Conservation (phyloP, 345 rosid genomes). For the Orychophragmus violaceus region DNA sequence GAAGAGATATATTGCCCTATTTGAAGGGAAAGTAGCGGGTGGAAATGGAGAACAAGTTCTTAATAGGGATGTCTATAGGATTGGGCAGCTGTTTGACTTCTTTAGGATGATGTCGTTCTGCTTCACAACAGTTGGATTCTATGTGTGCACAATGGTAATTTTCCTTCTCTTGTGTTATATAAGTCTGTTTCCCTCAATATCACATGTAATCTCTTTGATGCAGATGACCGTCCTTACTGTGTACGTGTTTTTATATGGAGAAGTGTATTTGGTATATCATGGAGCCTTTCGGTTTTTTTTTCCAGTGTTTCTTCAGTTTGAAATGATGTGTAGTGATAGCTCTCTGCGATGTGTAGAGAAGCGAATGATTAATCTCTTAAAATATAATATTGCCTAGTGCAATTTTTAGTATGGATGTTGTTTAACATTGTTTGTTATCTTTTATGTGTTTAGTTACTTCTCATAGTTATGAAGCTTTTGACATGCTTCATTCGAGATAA, state of each 20-base stretch:
- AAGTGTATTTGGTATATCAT: slow-evolving; percentile 77
- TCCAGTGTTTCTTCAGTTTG: neutral
- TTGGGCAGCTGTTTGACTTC: slow-evolving; percentile 96
- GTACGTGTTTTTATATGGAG: slow-evolving; percentile 85
- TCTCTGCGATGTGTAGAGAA: neutral
- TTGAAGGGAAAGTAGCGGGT: slow-evolving; percentile 98
- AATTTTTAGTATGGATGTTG: neutral
- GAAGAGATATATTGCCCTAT: slow-evolving; percentile 98
- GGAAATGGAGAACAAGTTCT: slow-evolving; percentile 99
- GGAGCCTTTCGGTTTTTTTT: neutral
- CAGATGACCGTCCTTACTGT: slow-evolving; percentile 99
- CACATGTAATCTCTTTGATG: slow-evolving; percentile 32
- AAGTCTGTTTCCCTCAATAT: neutral
- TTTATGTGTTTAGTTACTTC: neutral
- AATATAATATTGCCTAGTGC: slow-evolving; percentile 5
- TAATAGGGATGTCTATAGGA: slow-evolving; percentile 89
- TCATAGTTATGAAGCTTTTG: neutral
- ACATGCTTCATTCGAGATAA: neutral
- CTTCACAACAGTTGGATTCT: slow-evolving; percentile 93
- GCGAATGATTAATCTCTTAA: neutral
- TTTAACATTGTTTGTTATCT: neutral
- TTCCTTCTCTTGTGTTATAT: slow-evolving; percentile 11
- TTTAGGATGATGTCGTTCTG: slow-evolving; percentile 97
- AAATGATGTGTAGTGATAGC: slow-evolving; percentile 1
- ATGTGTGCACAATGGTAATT: slow-evolving; percentile 97